A percentile compares a stretch with the other conserved stretches of the same genome.
Conservation (phyloP, 441 rosid species). For the Erodium texanum region DNA sequence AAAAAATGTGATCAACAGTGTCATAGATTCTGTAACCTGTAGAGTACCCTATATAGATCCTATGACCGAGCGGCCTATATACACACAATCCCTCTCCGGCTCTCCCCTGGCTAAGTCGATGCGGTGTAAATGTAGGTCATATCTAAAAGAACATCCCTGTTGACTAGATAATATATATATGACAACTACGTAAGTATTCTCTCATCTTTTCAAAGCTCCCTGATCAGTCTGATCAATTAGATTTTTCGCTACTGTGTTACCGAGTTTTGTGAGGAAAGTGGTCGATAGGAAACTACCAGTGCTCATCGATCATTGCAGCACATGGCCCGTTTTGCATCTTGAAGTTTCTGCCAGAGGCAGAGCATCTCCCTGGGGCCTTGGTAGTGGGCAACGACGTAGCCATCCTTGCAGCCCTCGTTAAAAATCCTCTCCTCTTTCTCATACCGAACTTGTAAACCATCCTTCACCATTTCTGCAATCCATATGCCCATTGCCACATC, state of each 20-base stretch:
- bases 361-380: slow-evolving; percentile 85
- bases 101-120: not conserved
- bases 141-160: not conserved
- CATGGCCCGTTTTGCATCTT: slow-evolving; percentile 52
- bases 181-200: not conserved
- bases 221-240: not conserved
- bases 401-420: slow-evolving; percentile 73
- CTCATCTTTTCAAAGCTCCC: not conserved
- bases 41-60: not conserved
- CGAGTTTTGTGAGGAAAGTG: not conserved
- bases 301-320: slow-evolving; percentile 59
- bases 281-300: not conserved
- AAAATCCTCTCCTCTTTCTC: slow-evolving; percentile 60
- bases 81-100: not conserved
- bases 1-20: not conserved
- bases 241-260: not conserved
- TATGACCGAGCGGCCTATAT: not conserved
- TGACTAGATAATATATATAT: not conserved
- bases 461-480: slow-evolving; percentile 60
- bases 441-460: slow-evolving; percentile 53
- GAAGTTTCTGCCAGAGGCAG: slow-evolving; percentile 87
- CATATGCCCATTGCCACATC: slow-evolving; percentile 98
- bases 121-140: not conserved
- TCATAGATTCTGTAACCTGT: not conserved
- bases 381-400: slow-evolving; percentile 83